Evolutionary conservation across 2,329 filamentous ascomycete genomes (phyloP).

Genomic region (Lasiodiplodia sp.): DNA sequence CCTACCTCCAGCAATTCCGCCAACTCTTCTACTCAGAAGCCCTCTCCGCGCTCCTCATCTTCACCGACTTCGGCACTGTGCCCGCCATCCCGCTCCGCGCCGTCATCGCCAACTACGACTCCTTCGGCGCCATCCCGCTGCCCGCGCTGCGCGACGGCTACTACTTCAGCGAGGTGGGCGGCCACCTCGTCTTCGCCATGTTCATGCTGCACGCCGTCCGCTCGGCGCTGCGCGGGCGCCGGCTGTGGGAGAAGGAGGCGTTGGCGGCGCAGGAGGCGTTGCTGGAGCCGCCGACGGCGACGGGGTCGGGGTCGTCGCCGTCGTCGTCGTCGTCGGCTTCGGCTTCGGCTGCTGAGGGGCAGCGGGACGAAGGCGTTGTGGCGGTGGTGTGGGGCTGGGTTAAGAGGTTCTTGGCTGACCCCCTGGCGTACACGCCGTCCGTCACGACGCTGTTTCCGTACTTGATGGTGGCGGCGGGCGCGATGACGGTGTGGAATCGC

Average conservation of each 20-base stretch:
- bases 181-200: neutral
- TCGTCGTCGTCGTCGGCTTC: neutral
- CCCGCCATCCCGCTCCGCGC: neutral
- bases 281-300: neutral
- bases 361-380: neutral
- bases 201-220: conserved; percentile 3
- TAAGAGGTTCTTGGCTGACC: neutral
- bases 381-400: neutral
- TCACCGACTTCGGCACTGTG: neutral
- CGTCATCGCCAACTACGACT: conserved; percentile 7
- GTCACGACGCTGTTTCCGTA: neutral
- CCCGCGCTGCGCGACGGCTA: neutral
- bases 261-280: conserved; percentile 7
- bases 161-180: conserved; percentile 3
- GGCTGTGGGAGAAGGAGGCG: conserved; percentile 8
- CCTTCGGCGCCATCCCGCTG: conserved; percentile 1
- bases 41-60: neutral
- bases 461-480: neutral
- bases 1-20: neutral
- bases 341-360: neutral
- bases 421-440: conserved; percentile 7
- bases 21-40: conserved; percentile 13
- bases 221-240: neutral
- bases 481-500: neutral
- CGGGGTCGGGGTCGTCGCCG: neutral